Base-by-base conservation (phyloP, 257 asterid genomes). In the Eustoma russellianum region DNA sequence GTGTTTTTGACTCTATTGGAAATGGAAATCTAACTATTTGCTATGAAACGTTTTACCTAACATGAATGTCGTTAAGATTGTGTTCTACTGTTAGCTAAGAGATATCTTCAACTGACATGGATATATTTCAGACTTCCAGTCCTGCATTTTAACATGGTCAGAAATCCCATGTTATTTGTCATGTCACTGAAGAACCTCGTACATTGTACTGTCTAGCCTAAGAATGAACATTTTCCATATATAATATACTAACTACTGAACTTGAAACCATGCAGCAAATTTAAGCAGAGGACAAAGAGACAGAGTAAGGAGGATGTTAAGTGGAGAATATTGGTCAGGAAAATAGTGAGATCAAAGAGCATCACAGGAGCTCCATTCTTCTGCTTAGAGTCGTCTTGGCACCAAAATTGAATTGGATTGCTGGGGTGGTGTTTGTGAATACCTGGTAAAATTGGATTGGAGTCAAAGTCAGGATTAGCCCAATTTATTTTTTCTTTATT, bases 271-370 rank as follows among this genome's bases (percentile, higher is more conserved):
- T 51, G 46, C 83, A 78, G 87, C 70, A 86, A 71, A 17, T 76
- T 81, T 49, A 79, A 79, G 79, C 80, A 69, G 71, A 76, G 68
- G 73, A 76, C 81, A 33, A 76, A 69, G 73, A 68, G 56, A 38
- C 81, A 79, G 17, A 74, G 63, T 75, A 85, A 72, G 90, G 86
- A 85, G 17, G 86, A 78, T 11, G 68, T 63, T 13, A 85, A 81
- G 65, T 85, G 95, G 97, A 81, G 86, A 62, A 79, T 76, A 61
- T 67, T 89, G 77, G 90, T 86, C 65, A 76, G 77, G 60, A 89
- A 76, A 64, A 81, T 89, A 30, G 80, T 86, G 78, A 85, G 97
- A 64, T 83, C 97, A 56, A 89, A 71, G 72, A 86, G 93, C 66
- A 79, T 89, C 58, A 66, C 74, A 14, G 97, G 97, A 60, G 92